Base-by-base conservation (phyloP, 148 eudicot genomes). In the Nepenthes mirabilis region DNA sequence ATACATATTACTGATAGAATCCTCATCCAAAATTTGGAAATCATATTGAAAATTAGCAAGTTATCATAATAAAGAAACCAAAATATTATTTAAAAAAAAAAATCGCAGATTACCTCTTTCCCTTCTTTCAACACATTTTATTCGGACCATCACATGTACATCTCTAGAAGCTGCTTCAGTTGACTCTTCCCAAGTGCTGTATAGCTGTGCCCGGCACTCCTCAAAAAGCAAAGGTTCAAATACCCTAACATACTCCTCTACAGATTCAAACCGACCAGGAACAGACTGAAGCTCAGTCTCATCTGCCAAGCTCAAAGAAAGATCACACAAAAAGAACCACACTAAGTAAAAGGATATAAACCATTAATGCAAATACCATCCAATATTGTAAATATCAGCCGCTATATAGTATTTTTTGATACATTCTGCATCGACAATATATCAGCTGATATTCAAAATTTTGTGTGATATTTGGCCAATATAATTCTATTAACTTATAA, bases 151-250 rank as follows among this genome's bases (percentile, higher is more conserved):
- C 63, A 75, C 70, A 74, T 93, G 94, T 12, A 71, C 70, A 63
- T 86, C 89, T 70, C 86, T 79, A 12, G 87, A 72, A 61, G 74
- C 67, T 66, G 86, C 75, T 77, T 93, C 96, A 52, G 73, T 75
- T 58, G 74, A 75, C 79, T 93, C 99, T 81, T 88, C 99, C 99
- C 99, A 93, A 3, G 96, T 88, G 75, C 96, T 93, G 80, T 86
- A 84, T 48, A 93, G 87, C 72, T 93, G 99, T 53, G 99, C 99
- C 2, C 96, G 91, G 55, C 99, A 93, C 76, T 93, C 97, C 75
- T 89, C 99, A 79, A 89, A 93, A 55, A 93, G 91, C 80, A 93
- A 73, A 43, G 99, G 99, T 74, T 93, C 99, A 70, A 93, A 89
- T 36, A 93, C 99, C 59, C 84, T 79, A 57, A 89, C 75, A 78